Evolutionary conservation across 805 yeast genomes (phyloP).

Genomic region (Myxozyma kluyveri): DNA sequence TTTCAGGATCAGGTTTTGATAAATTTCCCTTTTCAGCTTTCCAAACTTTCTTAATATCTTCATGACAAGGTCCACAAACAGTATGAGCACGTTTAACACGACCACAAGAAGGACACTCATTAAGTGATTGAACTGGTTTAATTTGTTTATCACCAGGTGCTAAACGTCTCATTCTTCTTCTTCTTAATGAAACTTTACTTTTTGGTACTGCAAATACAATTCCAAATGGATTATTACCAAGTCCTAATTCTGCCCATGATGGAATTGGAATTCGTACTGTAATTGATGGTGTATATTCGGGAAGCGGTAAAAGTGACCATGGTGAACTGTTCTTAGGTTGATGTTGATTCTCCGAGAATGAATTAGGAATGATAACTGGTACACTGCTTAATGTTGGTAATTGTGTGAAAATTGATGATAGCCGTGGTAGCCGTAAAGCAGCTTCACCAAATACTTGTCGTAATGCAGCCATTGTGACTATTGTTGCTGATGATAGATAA

Average conservation of each 20-base stretch:
- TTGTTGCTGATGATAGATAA: too few species aligned
- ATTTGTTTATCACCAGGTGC: conserved; percentile 82
- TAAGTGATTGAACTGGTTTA: conserved; percentile 69
- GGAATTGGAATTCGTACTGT: conserved; percentile 23
- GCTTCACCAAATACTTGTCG: too few species aligned
- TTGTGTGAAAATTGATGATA: too few species aligned
- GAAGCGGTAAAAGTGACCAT: background rate
- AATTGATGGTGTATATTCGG: conserved; percentile 10
- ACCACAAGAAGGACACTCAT: conserved; percentile 95
- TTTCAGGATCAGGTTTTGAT: background rate
- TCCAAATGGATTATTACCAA: conserved; percentile 54
- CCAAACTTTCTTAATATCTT: conserved; percentile 75
- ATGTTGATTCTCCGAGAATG: background rate
- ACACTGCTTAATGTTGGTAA: too few species aligned
- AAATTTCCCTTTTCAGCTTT: conserved; percentile 38
- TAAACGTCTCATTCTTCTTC: conserved; percentile 77
- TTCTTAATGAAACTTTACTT: conserved; percentile 84
- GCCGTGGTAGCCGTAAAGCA: too few species aligned
- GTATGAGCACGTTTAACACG: conserved; percentile 85
- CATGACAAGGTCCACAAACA: conserved; percentile 88
- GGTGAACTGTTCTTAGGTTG: background rate
- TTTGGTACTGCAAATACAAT: conserved; percentile 86
- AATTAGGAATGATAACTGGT: too few species aligned
- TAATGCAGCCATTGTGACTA: too few species aligned
- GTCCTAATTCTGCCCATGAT: conserved; percentile 11